Percentiles rank a stretch among this genome's conserved stretches.
Conservation (phyloP, 2,329 filamentous ascomycete species). For the Verticillium zaregamsianum region DNA sequence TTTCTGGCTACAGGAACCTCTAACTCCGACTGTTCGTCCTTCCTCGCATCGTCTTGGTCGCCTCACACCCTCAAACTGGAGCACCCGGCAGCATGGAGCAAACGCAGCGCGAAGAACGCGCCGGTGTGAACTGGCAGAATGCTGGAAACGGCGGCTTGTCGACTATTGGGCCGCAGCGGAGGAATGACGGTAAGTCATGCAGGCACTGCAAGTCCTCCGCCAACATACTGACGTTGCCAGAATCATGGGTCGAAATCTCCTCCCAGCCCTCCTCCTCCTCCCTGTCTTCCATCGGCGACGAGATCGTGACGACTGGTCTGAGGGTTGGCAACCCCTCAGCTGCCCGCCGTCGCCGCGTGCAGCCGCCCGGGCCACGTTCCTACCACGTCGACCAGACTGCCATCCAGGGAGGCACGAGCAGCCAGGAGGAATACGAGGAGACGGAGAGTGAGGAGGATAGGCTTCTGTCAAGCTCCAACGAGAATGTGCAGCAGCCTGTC, state of each 20-base stretch:
- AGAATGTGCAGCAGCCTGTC: constrained; percentile 36
- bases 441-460: constrained; percentile 86
- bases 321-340: constrained; percentile 65
- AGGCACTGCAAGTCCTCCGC: constrained; percentile 14
- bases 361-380: constrained; percentile 21
- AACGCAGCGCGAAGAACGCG: constrained; percentile 14
- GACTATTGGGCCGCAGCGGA: constrained; percentile 9
- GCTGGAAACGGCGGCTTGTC: constrained; percentile 13
- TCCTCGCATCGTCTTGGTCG: not conserved
- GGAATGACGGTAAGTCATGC: constrained; percentile 14
- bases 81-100: constrained; percentile 7
- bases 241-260: constrained; percentile 94
- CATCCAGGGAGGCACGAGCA: constrained; percentile 55
- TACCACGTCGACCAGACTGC: constrained; percentile 35
- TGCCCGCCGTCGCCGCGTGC: constrained; percentile 53
- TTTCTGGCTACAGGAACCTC: not conserved
- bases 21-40: not conserved
- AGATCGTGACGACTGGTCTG: constrained; percentile 86
- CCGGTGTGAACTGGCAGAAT: constrained; percentile 18
- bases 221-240: constrained; percentile 39
- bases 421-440: constrained; percentile 92
- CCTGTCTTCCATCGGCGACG: constrained; percentile 77
- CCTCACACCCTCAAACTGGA: not conserved
- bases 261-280: constrained; percentile 94
- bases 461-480: constrained; percentile 54